phyloP scores from a whole-genome alignment of 2,329 filamentous ascomycete genomes.

The Pseudogymnoascus destructans region DNA sequence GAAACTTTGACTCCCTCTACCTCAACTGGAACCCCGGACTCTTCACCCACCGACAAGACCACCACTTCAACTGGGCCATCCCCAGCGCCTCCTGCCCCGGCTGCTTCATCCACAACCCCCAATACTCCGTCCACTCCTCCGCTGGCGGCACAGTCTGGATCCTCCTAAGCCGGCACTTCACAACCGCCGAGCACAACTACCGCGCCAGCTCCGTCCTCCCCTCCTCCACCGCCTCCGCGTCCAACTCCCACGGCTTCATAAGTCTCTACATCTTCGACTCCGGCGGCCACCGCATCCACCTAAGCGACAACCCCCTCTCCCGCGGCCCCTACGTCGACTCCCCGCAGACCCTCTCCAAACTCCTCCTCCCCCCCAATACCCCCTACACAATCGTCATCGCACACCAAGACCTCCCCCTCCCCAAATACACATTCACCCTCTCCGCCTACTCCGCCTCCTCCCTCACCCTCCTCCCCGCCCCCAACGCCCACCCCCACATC shows the following conservation, averaged over 20 bases:
- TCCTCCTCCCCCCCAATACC: slow-evolving; percentile 41
- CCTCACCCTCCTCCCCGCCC: slow-evolving; percentile 48
- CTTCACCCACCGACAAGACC: slow-evolving; percentile 70
- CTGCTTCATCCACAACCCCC: slow-evolving; percentile 53
- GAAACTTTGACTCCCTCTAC: slow-evolving; percentile 92
- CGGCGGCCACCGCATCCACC: slow-evolving; percentile 56
- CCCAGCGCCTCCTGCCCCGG: slow-evolving; percentile 34
- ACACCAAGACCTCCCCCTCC: slow-evolving; percentile 62
- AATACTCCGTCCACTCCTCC: slow-evolving; percentile 54
- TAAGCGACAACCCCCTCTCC: slow-evolving; percentile 58
- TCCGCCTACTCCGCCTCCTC: slow-evolving; percentile 61
- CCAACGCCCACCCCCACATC: slow-evolving; percentile 37
- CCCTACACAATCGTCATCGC: slow-evolving; percentile 54
- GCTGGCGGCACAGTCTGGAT: slow-evolving; percentile 61
- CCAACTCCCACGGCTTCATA: slow-evolving; percentile 59
- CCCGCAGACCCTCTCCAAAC: slow-evolving; percentile 73
- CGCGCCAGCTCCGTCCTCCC: slow-evolving; percentile 19
- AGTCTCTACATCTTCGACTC: slow-evolving; percentile 70
- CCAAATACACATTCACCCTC: slow-evolving; percentile 72
- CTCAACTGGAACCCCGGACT: slow-evolving; percentile 91
- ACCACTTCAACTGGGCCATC: slow-evolving; percentile 76
- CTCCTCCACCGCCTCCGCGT: slow-evolving; percentile 31
- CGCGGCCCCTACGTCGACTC: slow-evolving; percentile 86
- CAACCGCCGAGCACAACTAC: slow-evolving; percentile 43
- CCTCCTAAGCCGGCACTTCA: slow-evolving; percentile 75